phyloP scores from a whole-genome alignment of 73 alveolate species.

The Symbiodinium pilosum region DNA sequence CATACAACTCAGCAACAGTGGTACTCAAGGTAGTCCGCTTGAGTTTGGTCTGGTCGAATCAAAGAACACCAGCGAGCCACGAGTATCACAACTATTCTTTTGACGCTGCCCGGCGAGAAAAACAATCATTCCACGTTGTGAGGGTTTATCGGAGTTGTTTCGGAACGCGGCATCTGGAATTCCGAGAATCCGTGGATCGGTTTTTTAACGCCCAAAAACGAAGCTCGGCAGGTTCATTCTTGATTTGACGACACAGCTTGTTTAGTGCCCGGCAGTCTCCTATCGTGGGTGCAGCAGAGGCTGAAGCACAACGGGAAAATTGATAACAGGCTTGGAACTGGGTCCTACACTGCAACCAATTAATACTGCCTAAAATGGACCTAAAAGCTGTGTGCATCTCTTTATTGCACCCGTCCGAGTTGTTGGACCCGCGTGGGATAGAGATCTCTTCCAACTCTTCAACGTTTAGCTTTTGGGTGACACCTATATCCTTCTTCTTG shows the following conservation, averaged over 20 bases:
- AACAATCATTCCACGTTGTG: neutral
- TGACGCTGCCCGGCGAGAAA: constrained; percentile 3
- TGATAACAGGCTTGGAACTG: neutral
- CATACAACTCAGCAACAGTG: too few relatives aligned
- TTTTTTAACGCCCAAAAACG: constrained; percentile 16
- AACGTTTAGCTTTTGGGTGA: neutral
- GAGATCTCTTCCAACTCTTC: constrained; percentile 7
- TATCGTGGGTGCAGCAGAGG: constrained; percentile 11
- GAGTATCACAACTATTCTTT: neutral
- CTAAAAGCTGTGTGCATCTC: neutral
- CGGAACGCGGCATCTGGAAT: constrained; percentile 16
- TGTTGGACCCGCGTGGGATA: neutral
- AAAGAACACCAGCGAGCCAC: neutral
- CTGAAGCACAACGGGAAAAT: constrained; percentile 24
- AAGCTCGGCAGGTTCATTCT: constrained; percentile 3
- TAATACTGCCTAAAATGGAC: neutral
- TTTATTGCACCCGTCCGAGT: neutral
- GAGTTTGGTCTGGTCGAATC: too few relatives aligned
- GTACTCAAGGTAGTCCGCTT: too few relatives aligned
- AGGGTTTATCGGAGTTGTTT: constrained; percentile 5
- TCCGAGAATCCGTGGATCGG: neutral
- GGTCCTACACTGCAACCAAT: constrained; percentile 35
- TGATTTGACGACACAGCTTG: neutral
- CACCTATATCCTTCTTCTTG: neutral
- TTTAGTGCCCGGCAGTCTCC: constrained; percentile 1